Evolutionary conservation across 2,329 filamentous ascomycete species (phyloP), one percentile per base, ranked within the genome.

Genomic region (Albifimbria verrucaria): DNA sequence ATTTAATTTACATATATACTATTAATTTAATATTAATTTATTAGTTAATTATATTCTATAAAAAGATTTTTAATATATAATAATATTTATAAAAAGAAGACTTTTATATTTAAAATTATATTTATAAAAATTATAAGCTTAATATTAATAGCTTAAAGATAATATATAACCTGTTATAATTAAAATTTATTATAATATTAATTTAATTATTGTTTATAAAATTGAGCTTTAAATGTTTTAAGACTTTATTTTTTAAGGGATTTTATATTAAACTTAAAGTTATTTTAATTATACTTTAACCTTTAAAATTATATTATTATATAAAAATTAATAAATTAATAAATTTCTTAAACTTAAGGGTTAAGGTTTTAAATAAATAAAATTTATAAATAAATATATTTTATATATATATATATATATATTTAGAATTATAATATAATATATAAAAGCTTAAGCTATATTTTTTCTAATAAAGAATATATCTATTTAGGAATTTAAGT

Each of bases 1-100:
- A 48, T 50, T 6, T 46, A 36, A 41, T 41, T 43, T 51, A 26
- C 48, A 48, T 32, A 48, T 49, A 48, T 18, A 12, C 44, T 25
- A 12, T 51, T 32, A 46, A 4, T 4, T 11, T 17, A 17, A 43
- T 9, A 17, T 17, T 43, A 43, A 18, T 10, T 11, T 17, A 9
- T 17, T 18, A 10, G 12, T 43, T 17, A 17, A 10, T n/a, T n/a
- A n/a, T n/a, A n/a, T n/a, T n/a, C n/a, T n/a, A n/a, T n/a, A n/a
- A n/a, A n/a, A n/a, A n/a, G 15, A 43, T 43, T 17, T 43, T 28
- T 20, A 28, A 46, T 17, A 17, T 50, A 41, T 49, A 49, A 2
- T 21, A 39, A 49, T 23, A 24, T 9, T 39, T 6, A 18, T 20
- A 49, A 5, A 48, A 42, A 49, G 36, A 32, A 51, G n/a, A 4